Evolutionary conservation across 768 basidiomycete species (phyloP), one percentile per base, ranked within the genome.

Genomic region (Amanita muscaria): DNA sequence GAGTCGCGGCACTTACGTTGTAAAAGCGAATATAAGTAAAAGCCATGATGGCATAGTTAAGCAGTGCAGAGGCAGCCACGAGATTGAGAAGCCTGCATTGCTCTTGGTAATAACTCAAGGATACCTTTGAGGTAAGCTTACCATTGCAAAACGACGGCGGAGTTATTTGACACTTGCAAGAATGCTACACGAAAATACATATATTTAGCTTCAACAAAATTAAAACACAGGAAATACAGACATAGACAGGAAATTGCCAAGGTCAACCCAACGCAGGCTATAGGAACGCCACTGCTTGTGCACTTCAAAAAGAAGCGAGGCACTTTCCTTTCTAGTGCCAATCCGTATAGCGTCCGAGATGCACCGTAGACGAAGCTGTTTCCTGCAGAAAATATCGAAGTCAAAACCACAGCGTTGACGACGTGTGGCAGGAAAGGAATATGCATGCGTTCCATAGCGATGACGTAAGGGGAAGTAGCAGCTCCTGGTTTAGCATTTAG

Each of bases 401-500:
- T 74, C 50, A 89, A 66, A 49, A 89, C 63, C 37, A 75, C 62
- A 3, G 76, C 85, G 58, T 89, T 91, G 48, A 89, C 72, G 56
- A 90, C 76, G 39, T 77, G 75, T 5, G 79, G 79, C 8, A 85
- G 63, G 4, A 73, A 69, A 44, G 73, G 77, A 52, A 90, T 84
- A 5, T 79, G 70, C 31, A 87, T 69, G 31, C 73, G 69, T 44
- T 66, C 64, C 71, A 92, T 87, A 12, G 87, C 88, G 48, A 91
- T 83, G 34, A 91, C 88, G 64, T 89, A 93, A 0, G 89, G 88
- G 6, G 83, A 86, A 21, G 82, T 65, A 2, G 79, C 78, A 27
- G 72, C 72, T 15, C 72, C 72, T 1, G 74, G 70, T 29, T 61
- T 63, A 1, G 87, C 85, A 39, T 75, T 71, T 1, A 76, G 77